Evolutionary conservation across 2,329 filamentous ascomycete genomes (phyloP).

Genomic region (Ophiostoma populinum): DNA sequence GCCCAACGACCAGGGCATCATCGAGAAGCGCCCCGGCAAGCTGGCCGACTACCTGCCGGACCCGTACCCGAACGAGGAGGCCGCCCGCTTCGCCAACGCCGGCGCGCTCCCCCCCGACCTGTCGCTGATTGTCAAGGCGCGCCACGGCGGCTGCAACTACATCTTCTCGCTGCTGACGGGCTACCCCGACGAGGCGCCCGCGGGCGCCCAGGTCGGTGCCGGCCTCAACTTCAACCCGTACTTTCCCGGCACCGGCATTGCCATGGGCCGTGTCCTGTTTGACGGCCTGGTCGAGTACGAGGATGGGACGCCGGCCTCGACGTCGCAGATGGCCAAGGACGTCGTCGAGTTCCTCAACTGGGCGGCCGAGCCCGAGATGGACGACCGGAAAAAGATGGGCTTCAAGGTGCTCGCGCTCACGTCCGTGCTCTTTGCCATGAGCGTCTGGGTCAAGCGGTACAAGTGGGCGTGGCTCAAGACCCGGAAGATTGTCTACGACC

Average conservation of each 20-base stretch:
- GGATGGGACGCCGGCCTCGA: conserved; percentile 82
- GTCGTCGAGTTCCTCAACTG: conserved; percentile 98
- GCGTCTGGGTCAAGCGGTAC: conserved; percentile 98
- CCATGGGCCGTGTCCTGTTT: conserved; percentile 96
- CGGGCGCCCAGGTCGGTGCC: conserved; percentile 66
- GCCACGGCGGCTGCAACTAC: conserved; percentile 96
- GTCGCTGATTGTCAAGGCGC: conserved; percentile 91
- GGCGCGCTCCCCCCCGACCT: conserved; percentile 95
- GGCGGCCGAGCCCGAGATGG: conserved; percentile 97
- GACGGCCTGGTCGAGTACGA: conserved; percentile 97
- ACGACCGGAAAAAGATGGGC: conserved; percentile 98
- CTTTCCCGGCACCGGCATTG: conserved; percentile 97
- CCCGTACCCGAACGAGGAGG: conserved; percentile 98
- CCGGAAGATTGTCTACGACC: conserved; percentile 79
- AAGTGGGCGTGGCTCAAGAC: conserved; percentile 97
- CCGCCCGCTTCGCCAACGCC: conserved; percentile 93
- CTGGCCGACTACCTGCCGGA: conserved; percentile 89
- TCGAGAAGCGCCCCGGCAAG: conserved; percentile 97
- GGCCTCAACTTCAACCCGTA: conserved; percentile 99
- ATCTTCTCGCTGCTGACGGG: conserved; percentile 94
- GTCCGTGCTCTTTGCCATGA: conserved; percentile 64
- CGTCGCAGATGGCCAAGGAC: conserved; percentile 99
- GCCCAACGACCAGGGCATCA: conserved; percentile 94
- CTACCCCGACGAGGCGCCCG: conserved; percentile 90
- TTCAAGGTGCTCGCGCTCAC: conserved; percentile 83